These are phyloP conservation scores for Hyphodiscus hymeniophilus DNA, from an alignment of 495 filamentous ascomycete genomes.

Conservation along the genomic window DNA sequence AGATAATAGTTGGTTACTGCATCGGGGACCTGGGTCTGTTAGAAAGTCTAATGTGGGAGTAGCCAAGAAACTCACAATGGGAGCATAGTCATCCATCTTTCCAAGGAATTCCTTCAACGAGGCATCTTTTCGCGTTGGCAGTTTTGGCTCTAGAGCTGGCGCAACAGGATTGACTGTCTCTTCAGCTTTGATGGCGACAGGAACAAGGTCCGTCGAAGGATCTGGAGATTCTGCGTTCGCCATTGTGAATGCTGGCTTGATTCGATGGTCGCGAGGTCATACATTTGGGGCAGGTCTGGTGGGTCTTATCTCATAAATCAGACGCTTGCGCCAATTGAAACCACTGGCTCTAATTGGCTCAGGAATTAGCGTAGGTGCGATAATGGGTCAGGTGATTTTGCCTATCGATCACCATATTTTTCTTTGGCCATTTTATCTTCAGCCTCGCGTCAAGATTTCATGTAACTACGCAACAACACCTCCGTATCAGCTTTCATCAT, in stretches of 20 bases:
- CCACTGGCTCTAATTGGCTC: too few species aligned
- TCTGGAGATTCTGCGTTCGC: slow-evolving; percentile 23
- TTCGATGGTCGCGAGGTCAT: neutral
- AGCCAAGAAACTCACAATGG: slow-evolving; percentile 59
- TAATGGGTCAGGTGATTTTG: too few species aligned
- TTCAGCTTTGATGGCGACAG: slow-evolving; percentile 7
- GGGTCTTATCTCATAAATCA: too few species aligned
- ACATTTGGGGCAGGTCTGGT: neutral
- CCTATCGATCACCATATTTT: neutral
- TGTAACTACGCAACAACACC: slow-evolving; percentile 14
- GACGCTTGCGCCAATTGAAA: too few species aligned
- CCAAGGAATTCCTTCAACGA: slow-evolving; percentile 81
- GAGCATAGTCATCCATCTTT: slow-evolving; percentile 98
- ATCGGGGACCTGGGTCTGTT: slow-evolving; percentile 99
- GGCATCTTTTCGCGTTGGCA: slow-evolving; percentile 77
- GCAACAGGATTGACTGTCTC: slow-evolving; percentile 23
- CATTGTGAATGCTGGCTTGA: slow-evolving; percentile 13
- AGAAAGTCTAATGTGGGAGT: slow-evolving; percentile 4
- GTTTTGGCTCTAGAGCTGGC: slow-evolving; percentile 29
- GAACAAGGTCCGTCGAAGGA: slow-evolving; percentile 19
- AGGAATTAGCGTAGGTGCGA: neutral
- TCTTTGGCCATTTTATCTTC: slow-evolving; percentile 2
- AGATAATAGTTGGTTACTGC: slow-evolving; percentile 98
- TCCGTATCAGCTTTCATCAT: slow-evolving; percentile 21
- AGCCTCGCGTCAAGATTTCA: slow-evolving; percentile 11